phyloP scores from a whole-genome alignment of 176 grass and related monocot genomes.

The Cymbopogon citratus region DNA sequence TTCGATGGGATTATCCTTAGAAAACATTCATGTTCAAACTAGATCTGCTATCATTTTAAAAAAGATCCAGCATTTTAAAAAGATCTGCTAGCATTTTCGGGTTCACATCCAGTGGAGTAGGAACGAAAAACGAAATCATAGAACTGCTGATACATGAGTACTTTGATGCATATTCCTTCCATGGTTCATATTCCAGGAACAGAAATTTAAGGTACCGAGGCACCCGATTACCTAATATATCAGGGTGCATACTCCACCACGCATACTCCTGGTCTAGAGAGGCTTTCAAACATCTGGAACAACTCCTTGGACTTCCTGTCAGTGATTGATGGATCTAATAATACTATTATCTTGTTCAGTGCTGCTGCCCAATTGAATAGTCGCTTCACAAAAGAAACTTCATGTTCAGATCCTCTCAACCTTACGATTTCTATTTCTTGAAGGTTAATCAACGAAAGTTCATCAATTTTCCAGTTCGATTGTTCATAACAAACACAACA shows the following conservation, averaged over 20 bases:
- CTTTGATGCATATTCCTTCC: neutral
- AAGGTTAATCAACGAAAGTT: neutral
- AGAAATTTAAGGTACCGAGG: neutral
- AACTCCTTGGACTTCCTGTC: neutral
- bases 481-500: neutral
- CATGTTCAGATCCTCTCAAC: neutral
- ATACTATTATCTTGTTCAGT: constrained; percentile 16
- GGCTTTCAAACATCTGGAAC: neutral
- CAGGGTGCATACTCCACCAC: neutral
- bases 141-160: neutral
- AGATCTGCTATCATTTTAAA: too few relatives aligned
- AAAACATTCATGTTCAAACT: too few relatives aligned
- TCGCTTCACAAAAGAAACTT: neutral
- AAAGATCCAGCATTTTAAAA: too few relatives aligned
- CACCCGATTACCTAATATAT: neutral
- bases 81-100: too few relatives aligned
- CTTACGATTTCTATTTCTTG: constrained; percentile 4
- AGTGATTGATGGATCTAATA: neutral
- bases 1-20: too few relatives aligned
- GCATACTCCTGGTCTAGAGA: neutral
- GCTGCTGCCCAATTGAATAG: neutral
- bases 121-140: too few relatives aligned
- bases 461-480: neutral
- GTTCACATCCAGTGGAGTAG: too few relatives aligned
- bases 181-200: neutral